Evolutionary conservation across 345 rosid species (phyloP), one percentile per base, ranked within the genome.

Genomic region (Populus tremula): DNA sequence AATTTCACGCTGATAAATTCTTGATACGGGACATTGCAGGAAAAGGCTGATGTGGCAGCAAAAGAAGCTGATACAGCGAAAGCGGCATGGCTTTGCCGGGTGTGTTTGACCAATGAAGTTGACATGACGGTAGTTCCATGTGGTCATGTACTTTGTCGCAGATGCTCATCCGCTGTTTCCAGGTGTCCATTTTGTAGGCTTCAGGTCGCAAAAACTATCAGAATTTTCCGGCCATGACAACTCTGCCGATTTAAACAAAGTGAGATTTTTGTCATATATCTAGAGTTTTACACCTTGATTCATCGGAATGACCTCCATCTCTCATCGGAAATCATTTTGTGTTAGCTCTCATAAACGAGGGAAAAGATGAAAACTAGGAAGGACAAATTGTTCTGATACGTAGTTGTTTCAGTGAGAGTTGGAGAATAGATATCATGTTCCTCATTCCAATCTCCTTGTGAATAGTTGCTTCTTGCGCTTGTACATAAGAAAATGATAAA

Each of bases 41-140:
- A 89, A 78, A 91, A 84, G 87, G 88, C 92, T 50, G 96, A 93
- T 67, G 72, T 75, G 76, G 91, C 94, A 8, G 49, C 76, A 43
- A 94, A 90, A 65, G 97, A 94, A 82, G 95, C 95, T 8, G 98
- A 94, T 71, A 81, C 88, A 39, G 98, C 97, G 68, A 94, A 93
- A 87, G 81, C 91, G 10, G 94, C 94, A 27, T 94, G 98, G 98
- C 54, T 89, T 39, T 93, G 97, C 79, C 86, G 94, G 80, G 92
- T 94, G 50, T 94, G 97, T 82, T 79, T 88, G 87, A 91, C 65
- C 83, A 86, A 88, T 76, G 98, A 94, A 82, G 96, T 94, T 54
- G 92, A 90, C 61, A 83, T 91, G 82, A 88, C 94, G 8, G 83
- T 94, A 43, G 88, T 87, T 76, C 97, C 98, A 39, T 92, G 97